phyloP scores from a whole-genome alignment of 108 stramenopile species.

The Cyclotella choctawhatcheeana region DNA sequence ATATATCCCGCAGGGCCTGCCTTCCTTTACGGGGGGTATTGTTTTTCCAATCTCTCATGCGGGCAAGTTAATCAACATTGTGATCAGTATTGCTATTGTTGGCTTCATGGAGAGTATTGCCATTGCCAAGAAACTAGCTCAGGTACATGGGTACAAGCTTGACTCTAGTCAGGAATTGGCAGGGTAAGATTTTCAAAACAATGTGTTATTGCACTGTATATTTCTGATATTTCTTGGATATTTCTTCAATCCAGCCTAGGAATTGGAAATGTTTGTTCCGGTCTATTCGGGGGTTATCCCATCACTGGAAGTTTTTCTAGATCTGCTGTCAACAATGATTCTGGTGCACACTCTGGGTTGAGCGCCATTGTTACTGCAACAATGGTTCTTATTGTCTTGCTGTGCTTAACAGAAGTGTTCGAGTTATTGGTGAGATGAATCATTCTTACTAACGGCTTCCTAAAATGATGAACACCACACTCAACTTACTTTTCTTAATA shows the following conservation, averaged over 20 bases:
- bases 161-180: slow-evolving; percentile 77
- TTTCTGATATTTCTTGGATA: no score
- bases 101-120: slow-evolving; percentile 86
- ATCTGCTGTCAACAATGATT: slow-evolving; percentile 79
- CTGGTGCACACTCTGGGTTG: slow-evolving; percentile 70
- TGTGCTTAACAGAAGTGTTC: slow-evolving; percentile 82
- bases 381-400: slow-evolving; percentile 67
- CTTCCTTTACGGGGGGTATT: slow-evolving; percentile 45
- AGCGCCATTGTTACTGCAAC: slow-evolving; percentile 67
- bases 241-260: no score
- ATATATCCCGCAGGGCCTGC: slow-evolving; percentile 69
- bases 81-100: slow-evolving; percentile 59
- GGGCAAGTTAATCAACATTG: slow-evolving; percentile 36
- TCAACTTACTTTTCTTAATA: not conserved
- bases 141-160: slow-evolving; percentile 77
- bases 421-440: slow-evolving; percentile 51
- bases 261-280: slow-evolving; percentile 72
- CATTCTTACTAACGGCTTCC: not conserved
- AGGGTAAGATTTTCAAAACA: no score
- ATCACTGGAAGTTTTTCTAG: slow-evolving; percentile 76
- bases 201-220: no score
- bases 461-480: not conserved
- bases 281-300: slow-evolving; percentile 69
- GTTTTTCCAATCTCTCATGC: slow-evolving; percentile 1
- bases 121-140: slow-evolving; percentile 76